Base-by-base conservation (phyloP, 441 rosid genomes). In the Sinapis alba region DNA sequence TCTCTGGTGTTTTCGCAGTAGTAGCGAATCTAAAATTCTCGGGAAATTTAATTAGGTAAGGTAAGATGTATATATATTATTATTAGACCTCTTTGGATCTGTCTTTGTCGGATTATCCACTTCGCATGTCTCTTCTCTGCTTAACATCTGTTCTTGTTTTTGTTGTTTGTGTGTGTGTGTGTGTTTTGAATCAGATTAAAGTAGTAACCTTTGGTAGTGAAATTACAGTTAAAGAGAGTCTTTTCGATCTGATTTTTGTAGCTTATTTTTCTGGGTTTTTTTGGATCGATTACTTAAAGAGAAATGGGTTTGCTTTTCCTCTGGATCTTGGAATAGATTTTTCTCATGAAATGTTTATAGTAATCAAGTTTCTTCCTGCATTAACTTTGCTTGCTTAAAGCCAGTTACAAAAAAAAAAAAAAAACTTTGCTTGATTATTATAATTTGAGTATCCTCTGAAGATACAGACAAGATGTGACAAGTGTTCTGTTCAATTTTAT, bases 101-200 rank as follows among this genome's bases (percentile, higher is more conserved):
- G 74, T 72, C 81, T 78, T 67, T 72, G 28, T 72, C 69, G 23
- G 81, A 78, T 72, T 66, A 47, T 69, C 67, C 62, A 65, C 19
- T 58, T 72, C 2, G 18, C 58, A 20, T 60, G 53, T 66, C 32
- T 56, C 69, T 63, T 63, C 63, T 68, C 67, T 71, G 74, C 54
- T 16, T 47, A 47, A 47, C 19, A 47, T 47, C 21, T 34, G 63
- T 53, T 62, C 57, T 11, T 36, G 7, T 65, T 64, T 58, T 18
- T 67, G 38, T 26, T 67, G 70, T 47, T 0, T 65, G 16, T 43
- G 26, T 34, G 4, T 53, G 60, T 32, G 5, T 69, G 65, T 36
- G 7, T n/a, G n/a, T n/a, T 24, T 28, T 76, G 75, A 59, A 24
- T 66, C 65, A 41, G 26, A 5, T 6, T 18, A 0, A 20, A 58